Conservation (phyloP, 2,329 filamentous ascomycete genomes). For the Paecilomyces niveus region DNA sequence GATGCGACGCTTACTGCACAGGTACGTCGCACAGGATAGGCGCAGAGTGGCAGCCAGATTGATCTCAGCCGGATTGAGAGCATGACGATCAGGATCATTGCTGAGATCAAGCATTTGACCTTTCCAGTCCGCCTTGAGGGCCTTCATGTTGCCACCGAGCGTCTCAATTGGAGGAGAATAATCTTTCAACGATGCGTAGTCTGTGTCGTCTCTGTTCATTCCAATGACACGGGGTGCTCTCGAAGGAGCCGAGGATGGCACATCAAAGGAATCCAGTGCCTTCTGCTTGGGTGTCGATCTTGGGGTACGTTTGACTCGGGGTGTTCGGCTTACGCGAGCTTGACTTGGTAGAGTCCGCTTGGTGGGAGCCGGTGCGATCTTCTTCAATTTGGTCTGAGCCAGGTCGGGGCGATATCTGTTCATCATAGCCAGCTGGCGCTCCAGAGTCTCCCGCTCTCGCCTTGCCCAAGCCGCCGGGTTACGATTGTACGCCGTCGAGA, state of each 20-base stretch:
- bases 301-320: slow-evolving; percentile 32
- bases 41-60: slow-evolving; percentile 69
- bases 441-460: slow-evolving; percentile 34
- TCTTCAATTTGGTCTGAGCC: slow-evolving; percentile 29
- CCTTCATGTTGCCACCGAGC: slow-evolving; percentile 60
- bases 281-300: slow-evolving; percentile 36
- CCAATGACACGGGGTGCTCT: slow-evolving; percentile 41
- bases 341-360: slow-evolving; percentile 20
- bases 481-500: slow-evolving; percentile 36
- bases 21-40: slow-evolving; percentile 78
- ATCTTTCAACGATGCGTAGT: slow-evolving; percentile 65
- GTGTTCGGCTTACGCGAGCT: slow-evolving; percentile 22
- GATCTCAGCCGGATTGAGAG: slow-evolving; percentile 74
- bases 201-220: slow-evolving; percentile 72
- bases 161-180: slow-evolving; percentile 63
- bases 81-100: slow-evolving; percentile 59
- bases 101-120: slow-evolving; percentile 69
- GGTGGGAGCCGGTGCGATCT: slow-evolving; percentile 31
- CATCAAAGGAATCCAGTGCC: slow-evolving; percentile 30
- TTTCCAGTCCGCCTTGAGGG: slow-evolving; percentile 82
- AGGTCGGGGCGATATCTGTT: slow-evolving; percentile 28
- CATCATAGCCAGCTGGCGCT: slow-evolving; percentile 35
- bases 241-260: slow-evolving; percentile 24
- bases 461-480: slow-evolving; percentile 38
- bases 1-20: slow-evolving; percentile 88